phyloP scores from a whole-genome alignment of 1,139 yeast genomes.

The Yamadazyma kanchanaburiensis region DNA sequence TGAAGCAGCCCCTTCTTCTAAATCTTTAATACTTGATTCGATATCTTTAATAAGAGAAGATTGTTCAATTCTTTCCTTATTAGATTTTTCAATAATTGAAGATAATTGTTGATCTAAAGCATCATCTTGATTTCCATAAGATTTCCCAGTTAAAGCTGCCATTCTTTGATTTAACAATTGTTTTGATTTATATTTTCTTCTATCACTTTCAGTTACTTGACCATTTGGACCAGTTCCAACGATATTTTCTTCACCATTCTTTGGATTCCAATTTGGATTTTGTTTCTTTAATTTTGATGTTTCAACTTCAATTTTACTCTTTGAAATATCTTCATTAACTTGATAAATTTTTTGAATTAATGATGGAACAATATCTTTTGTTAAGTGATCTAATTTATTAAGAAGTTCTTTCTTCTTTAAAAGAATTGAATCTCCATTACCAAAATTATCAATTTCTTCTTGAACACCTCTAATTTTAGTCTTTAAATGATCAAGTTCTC shows the following conservation, averaged over 20 bases:
- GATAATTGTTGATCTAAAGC: slow-evolving; percentile 55
- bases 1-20: slow-evolving; percentile 59
- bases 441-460: slow-evolving; percentile 33
- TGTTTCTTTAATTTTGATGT: slow-evolving; percentile 52
- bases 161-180: slow-evolving; percentile 77
- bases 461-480: slow-evolving; percentile 57
- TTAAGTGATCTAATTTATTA: slow-evolving; percentile 49
- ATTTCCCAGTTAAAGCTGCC: slow-evolving; percentile 88
- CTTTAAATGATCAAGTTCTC: slow-evolving; percentile 64
- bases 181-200: slow-evolving; percentile 73
- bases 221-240: slow-evolving; percentile 87
- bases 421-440: slow-evolving; percentile 28
- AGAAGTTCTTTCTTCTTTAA: slow-evolving; percentile 43
- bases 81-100: slow-evolving; percentile 53
- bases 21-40: slow-evolving; percentile 66
- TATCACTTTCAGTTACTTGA: slow-evolving; percentile 74
- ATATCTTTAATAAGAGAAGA: slow-evolving; percentile 66
- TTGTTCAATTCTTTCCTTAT: slow-evolving; percentile 53
- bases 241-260: slow-evolving; percentile 49
- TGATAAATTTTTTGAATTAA: slow-evolving; percentile 59
- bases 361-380: slow-evolving; percentile 64
- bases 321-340: slow-evolving; percentile 68
- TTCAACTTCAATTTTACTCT: slow-evolving; percentile 61
- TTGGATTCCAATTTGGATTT: slow-evolving; percentile 57
- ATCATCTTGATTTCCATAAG: slow-evolving; percentile 40